phyloP scores from a whole-genome alignment of 345 rosid genomes.

The Bruguiera parviflora region DNA sequence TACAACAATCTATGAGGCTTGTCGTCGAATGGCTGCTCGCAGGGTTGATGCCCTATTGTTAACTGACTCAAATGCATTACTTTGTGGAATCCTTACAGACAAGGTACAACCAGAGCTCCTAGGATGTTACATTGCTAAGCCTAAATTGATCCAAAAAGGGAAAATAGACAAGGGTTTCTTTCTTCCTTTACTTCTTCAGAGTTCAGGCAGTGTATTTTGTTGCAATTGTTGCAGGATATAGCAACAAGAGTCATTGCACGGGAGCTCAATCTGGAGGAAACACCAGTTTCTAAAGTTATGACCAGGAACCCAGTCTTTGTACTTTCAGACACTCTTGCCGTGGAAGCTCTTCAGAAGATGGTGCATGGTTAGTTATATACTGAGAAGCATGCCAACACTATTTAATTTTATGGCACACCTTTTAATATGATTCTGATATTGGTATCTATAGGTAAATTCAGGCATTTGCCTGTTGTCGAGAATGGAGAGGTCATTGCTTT shows the following conservation, averaged over 20 bases:
- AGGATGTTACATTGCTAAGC: neutral
- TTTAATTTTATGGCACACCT: neutral
- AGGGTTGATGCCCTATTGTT: conserved; percentile 90
- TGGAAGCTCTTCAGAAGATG: conserved; percentile 99
- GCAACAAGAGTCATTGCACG: conserved; percentile 80
- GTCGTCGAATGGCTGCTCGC: conserved; percentile 93
- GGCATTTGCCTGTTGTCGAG: conserved; percentile 99
- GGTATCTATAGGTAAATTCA: conserved; percentile 68
- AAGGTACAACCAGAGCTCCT: conserved; percentile 47
- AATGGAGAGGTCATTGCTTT: conserved; percentile 98
- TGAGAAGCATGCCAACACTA: neutral
- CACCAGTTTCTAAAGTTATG: conserved; percentile 93
- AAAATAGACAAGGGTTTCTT: neutral
- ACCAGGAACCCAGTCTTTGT: conserved; percentile 91
- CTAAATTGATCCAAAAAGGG: neutral
- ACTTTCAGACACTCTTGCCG: conserved; percentile 94
- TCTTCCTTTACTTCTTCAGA: neutral
- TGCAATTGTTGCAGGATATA: conserved; percentile 57
- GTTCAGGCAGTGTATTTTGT: neutral
- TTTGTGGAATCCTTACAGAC: conserved; percentile 98
- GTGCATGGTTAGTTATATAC: conserved; percentile 66
- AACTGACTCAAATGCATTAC: conserved; percentile 88
- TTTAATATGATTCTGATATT: conserved; percentile 14
- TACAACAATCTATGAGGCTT: conserved; percentile 79
- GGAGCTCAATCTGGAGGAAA: conserved; percentile 78